These are phyloP conservation scores for Monilinia laxa DNA, from an alignment of 2,329 filamentous ascomycete genomes.

Conservation along the genomic window DNA sequence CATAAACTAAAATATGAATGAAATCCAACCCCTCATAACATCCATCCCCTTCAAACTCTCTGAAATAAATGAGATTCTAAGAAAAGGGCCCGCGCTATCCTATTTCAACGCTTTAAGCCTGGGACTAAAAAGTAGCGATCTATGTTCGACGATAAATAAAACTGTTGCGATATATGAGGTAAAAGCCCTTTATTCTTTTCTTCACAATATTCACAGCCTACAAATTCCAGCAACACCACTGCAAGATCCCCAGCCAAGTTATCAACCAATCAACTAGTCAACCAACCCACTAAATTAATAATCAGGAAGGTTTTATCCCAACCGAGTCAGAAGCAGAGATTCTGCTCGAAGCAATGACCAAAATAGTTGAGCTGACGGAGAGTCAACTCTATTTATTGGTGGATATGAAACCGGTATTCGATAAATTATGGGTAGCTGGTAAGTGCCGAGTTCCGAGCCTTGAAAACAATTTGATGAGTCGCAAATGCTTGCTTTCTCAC, in stretches of 20 bases:
- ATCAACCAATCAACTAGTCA: neutral
- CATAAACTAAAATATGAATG: neutral
- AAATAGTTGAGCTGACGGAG: conserved; percentile 5
- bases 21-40: neutral
- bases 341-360: conserved; percentile 4
- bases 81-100: neutral
- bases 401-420: conserved; percentile 11
- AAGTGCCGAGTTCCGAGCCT: neutral
- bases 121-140: neutral
- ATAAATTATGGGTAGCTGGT: conserved; percentile 17
- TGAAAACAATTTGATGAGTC: no score
- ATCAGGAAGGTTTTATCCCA: conserved; percentile 3
- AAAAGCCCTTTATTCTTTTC: no score
- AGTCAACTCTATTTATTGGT: neutral
- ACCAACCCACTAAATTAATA: neutral
- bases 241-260: no score
- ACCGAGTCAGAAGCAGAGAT: neutral
- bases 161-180: conserved; percentile 11
- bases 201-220: no score
- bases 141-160: neutral
- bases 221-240: no score
- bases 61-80: neutral
- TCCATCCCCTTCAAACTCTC: neutral
- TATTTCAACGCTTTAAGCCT: conserved; percentile 2
- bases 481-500: neutral